Evolutionary conservation across 1,284 basidiomycete genomes (phyloP), one percentile per base, ranked within the genome.

Genomic region (Neolentinus lepideus): DNA sequence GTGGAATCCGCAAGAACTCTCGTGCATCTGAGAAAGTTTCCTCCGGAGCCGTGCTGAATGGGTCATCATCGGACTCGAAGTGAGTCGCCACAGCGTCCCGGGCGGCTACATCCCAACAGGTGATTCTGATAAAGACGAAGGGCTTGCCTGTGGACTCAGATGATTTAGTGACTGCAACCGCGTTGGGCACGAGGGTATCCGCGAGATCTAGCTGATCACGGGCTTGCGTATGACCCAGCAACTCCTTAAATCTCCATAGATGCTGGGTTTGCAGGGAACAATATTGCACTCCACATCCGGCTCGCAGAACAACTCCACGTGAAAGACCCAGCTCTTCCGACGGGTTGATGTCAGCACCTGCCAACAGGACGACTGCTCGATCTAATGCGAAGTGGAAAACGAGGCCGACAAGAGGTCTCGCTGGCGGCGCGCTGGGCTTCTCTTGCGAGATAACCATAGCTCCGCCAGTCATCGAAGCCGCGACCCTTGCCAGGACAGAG

Each of bases 301-400:
- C 82, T 52, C 84, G 80, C 12, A 88, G 63, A 21, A 85, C 85
- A 43, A 92, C 67, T 1, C 93, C 93, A 25, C 90, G 81, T 2
- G 83, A 83, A 9, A 93, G 75, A 31, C 80, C 81, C 54, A 81
- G 67, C 19, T 78, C 75, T 61, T 88, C 85, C 0, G 77, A 70
- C 0, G 90, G 89, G 58, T 90, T 90, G 51, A 92, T 76, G 65
- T 94, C 93, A 33, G 78, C 79, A 19, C 87, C 81, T 3, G 90
- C 90, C 38, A 92, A 65, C 56, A 90, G 84, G 10, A 89, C 61
- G 47, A 85, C 81, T 51, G 90, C 71, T n/a, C 78, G 77, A 0
- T 77, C 81, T 27, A 93, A 61, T 0, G 87, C 78, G 29, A 87
- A 33, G n/a, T 84, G 80, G 16, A 76, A 63, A 11, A 77, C 73